Base-by-base conservation (phyloP, 1,284 basidiomycete genomes). In the Cutaneotrichosporon sp. region DNA sequence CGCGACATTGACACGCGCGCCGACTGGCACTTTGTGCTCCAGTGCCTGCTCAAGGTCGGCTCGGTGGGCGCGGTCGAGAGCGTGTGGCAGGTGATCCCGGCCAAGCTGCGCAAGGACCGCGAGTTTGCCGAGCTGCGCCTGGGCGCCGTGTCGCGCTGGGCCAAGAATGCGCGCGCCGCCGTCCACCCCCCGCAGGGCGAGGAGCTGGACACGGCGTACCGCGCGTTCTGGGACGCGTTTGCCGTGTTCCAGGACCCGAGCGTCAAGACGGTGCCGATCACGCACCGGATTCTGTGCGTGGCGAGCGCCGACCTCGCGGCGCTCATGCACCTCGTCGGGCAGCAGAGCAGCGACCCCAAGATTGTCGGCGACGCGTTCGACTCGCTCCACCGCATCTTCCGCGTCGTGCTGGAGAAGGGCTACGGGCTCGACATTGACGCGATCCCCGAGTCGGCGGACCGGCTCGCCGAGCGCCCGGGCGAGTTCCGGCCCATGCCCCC, bases 1-100 rank as follows among this genome's bases (percentile, higher is more conserved):
- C 56, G 60, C 51, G n/a, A 47, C 11, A 58, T 47, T 6, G 54
- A 55, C 34, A 13, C 50, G 20, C 34, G 54, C 25, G 42, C 29
- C 20, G 66, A 67, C 58, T 67, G 66, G 66, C 47, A 53, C 8
- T 55, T 64, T 46, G 52, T 60, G 9, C 29, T 67, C n/a, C 55
- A 50, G 10, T 22, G 51, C 5, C 54, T 67, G 14, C 46, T 49
- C 20, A 51, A 45, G 13, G 43, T 63, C 13, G 66, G 66, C n/a
- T 27, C 54, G 4, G 34, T 62, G 6, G 16, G 33, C 5, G 53
- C 58, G 1, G 34, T 47, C 58, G 63, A 67, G 54, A 33, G 57
- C 6, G 36, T 67, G 14, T 22, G 34, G 4, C 24, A 38, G 16
- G 45, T 62, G 20, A 33, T 64, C 18, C 66, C 66, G 2, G 43